Evolutionary conservation across 768 basidiomycete species (phyloP).

Genomic region (Russula vinacea): DNA sequence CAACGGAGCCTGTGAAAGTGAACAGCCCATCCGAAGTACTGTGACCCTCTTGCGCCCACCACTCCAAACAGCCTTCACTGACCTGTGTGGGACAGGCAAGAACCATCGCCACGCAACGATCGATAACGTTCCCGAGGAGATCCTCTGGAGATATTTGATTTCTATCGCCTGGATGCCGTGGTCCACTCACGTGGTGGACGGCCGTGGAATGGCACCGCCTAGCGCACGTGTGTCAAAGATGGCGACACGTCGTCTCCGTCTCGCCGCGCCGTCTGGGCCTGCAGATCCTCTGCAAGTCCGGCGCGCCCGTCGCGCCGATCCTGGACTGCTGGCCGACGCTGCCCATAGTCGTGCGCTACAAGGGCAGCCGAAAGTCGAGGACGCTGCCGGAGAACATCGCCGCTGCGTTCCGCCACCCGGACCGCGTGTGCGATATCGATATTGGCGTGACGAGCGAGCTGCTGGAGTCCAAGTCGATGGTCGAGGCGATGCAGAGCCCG

Average conservation of each 20-base stretch:
- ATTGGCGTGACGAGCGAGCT: background rate
- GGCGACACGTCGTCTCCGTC: background rate
- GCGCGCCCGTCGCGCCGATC: background rate
- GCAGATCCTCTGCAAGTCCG: background rate
- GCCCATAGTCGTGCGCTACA: background rate
- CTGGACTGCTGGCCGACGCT: constrained; percentile 5
- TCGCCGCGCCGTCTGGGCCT: constrained; percentile 9
- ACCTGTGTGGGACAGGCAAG: background rate
- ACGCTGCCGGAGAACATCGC: background rate
- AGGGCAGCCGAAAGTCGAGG: background rate
- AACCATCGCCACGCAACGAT: background rate
- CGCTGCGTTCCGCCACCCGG: background rate
- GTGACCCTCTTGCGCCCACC: background rate
- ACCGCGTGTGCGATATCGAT: constrained; percentile 3
- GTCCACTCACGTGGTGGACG: background rate
- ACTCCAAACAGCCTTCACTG: background rate
- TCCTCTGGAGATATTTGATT: constrained; percentile 5
- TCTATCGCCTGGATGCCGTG: background rate
- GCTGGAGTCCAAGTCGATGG: constrained; percentile 31
- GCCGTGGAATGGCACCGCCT: constrained; percentile 8
- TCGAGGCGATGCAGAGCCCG: constrained; percentile 35
- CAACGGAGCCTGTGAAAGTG: background rate
- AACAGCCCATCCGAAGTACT: background rate
- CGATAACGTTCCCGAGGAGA: background rate
- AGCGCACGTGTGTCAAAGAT: constrained; percentile 7